Evolutionary conservation across 73 alveolate genomes (phyloP).

Genomic region (Diophrys appendiculata): DNA sequence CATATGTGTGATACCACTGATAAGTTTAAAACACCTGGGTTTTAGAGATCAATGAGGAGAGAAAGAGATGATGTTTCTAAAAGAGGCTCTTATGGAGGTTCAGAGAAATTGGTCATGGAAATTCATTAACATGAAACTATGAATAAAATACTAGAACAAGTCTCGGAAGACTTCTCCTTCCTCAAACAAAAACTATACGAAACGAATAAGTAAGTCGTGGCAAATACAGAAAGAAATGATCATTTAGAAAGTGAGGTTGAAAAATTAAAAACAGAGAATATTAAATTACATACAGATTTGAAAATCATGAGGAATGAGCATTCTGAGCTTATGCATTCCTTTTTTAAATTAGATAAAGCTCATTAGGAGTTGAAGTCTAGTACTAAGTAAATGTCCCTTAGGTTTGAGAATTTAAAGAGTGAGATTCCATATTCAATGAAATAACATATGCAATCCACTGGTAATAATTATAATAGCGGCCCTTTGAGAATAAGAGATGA

Average conservation of each 20-base stretch:
- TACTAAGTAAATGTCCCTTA: no score
- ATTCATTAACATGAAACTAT: no score
- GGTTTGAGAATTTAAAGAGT: not conserved
- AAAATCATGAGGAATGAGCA: conserved; percentile 49
- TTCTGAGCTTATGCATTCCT: conserved; percentile 28
- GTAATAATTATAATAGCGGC: no score
- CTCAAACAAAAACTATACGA: conserved; percentile 12
- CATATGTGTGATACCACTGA: no score
- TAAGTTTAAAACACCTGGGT: no score
- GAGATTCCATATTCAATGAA: not conserved
- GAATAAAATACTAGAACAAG: conserved; percentile 31
- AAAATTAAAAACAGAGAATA: conserved; percentile 47
- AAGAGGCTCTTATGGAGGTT: no score
- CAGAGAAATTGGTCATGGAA: no score
- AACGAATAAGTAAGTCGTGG: conserved; percentile 11
- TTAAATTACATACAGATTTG: conserved; percentile 46
- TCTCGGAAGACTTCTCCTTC: conserved; percentile 30
- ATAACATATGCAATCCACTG: no score
- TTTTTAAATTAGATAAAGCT: conserved; percentile 23
- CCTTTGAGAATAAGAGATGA: no score
- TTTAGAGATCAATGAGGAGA: no score
- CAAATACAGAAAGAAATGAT: not conserved
- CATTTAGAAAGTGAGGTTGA: conserved; percentile 21
- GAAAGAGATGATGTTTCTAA: no score
- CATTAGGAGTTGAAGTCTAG: no score